phyloP scores from a whole-genome alignment of 176 grass and related monocot species.

The Bromus sterilis region DNA sequence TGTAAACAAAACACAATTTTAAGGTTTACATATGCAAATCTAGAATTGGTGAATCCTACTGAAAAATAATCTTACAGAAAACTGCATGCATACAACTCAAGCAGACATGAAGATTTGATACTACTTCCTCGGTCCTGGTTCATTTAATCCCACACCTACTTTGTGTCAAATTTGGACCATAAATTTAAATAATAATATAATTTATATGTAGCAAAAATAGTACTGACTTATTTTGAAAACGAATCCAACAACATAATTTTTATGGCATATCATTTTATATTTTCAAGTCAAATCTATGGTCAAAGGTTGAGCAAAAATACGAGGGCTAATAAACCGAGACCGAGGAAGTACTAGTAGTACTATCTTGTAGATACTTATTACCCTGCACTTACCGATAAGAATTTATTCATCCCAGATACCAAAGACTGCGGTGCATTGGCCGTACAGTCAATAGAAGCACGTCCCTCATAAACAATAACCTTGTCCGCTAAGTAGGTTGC shows the following conservation, averaged over 20 bases:
- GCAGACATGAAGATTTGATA: not conserved
- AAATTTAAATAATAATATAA: not conserved
- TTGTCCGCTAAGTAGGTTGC: conserved; percentile 8
- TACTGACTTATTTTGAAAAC: no score
- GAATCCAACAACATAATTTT: not conserved
- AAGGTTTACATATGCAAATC: not conserved
- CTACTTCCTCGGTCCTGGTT: not conserved
- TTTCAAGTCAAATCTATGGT: not conserved
- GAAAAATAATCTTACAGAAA: not conserved
- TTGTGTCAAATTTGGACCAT: not conserved
- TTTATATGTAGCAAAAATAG: not conserved
- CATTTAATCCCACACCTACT: not conserved
- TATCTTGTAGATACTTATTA: not conserved
- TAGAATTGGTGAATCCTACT: not conserved
- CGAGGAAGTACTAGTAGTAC: not conserved
- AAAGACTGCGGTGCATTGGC: conserved; percentile 9
- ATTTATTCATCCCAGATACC: conserved; percentile 14
- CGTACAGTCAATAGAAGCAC: conserved; percentile 9
- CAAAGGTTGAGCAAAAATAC: not conserved
- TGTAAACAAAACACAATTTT: not conserved
- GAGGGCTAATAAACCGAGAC: not conserved
- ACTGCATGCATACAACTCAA: not conserved
- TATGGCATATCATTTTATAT: not conserved
- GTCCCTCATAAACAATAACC: conserved; percentile 9
- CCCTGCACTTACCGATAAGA: not conserved